Percentiles rank a stretch among this genome's conserved stretches.
These are phyloP conservation scores for Stagonosporopsis rhizophila DNA, from an alignment of 2,329 filamentous ascomycete species.

Conservation along the genomic window DNA sequence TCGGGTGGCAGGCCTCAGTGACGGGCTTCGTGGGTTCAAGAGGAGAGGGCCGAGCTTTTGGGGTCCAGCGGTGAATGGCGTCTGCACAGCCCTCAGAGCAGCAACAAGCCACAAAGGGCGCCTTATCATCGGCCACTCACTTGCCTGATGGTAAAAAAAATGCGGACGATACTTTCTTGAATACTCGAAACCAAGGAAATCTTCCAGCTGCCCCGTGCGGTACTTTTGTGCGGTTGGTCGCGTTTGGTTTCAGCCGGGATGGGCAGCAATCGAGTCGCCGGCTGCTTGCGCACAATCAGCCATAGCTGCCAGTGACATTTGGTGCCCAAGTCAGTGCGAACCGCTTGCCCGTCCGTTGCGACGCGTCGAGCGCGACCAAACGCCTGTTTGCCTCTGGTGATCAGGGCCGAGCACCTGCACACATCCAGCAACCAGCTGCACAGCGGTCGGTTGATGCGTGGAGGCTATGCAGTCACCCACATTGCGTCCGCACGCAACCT, in stretches of 20 bases:
- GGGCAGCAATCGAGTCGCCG: slow-evolving; percentile 35
- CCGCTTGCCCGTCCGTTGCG: slow-evolving; percentile 3
- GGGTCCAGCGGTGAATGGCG: slow-evolving; percentile 35
- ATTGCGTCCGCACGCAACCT: slow-evolving; percentile 12
- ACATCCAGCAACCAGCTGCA: slow-evolving; percentile 12
- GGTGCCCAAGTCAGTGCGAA: slow-evolving; percentile 3
- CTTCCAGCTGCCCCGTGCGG: slow-evolving; percentile 4
- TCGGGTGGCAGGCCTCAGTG: slow-evolving; percentile 33
- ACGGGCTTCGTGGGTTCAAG: slow-evolving; percentile 30
- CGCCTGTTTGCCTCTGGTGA: slow-evolving; percentile 12
- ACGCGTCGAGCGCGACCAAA: slow-evolving; percentile 7
- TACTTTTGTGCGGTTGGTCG: slow-evolving; percentile 5
- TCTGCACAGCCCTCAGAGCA: slow-evolving; percentile 42
- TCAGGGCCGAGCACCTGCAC: slow-evolving; percentile 8
- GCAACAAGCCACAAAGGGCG: slow-evolving; percentile 15
- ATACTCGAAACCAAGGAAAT: background rate
- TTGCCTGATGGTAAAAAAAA: slow-evolving; percentile 12
- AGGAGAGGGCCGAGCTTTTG: slow-evolving; percentile 31
- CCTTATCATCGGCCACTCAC: slow-evolving; percentile 6
- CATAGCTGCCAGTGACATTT: background rate
- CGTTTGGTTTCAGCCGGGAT: slow-evolving; percentile 30
- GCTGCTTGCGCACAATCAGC: slow-evolving; percentile 20
- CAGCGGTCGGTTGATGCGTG: slow-evolving; percentile 12
- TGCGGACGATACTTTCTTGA: background rate
- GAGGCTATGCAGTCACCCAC: slow-evolving; percentile 35